Evolutionary conservation across 2,329 filamentous ascomycete species (phyloP).

Genomic region (Claviceps purpurea): DNA sequence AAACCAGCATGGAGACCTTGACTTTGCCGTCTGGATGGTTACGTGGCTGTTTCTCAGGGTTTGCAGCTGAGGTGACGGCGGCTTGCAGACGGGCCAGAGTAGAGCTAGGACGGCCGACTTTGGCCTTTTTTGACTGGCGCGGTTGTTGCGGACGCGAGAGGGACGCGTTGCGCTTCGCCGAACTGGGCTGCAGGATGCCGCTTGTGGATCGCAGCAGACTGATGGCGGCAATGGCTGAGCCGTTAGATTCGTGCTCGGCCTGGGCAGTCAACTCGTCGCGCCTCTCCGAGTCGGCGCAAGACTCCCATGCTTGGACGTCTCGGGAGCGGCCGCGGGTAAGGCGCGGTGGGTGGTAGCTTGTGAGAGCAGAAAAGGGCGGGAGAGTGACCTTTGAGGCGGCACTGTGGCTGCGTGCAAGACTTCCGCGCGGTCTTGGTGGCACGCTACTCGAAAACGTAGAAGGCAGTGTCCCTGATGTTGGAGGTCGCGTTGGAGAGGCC

Average conservation of each 20-base stretch:
- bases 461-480: constrained; percentile 29
- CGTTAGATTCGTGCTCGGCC: constrained; percentile 66
- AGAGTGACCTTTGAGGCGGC: constrained; percentile 46
- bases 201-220: constrained; percentile 64
- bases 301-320: constrained; percentile 83
- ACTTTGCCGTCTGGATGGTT: constrained; percentile 17
- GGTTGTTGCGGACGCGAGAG: constrained; percentile 18
- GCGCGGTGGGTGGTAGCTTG: constrained; percentile 38
- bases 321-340: constrained; percentile 62
- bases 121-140: constrained; percentile 45
- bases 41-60: constrained; percentile 15
- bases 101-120: constrained; percentile 46
- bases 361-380: constrained; percentile 41
- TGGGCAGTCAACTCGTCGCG: constrained; percentile 70
- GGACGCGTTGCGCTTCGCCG: constrained; percentile 50
- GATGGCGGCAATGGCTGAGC: constrained; percentile 70
- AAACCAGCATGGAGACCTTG: constrained; percentile 26
- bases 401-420: constrained; percentile 58
- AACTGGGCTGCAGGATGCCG: constrained; percentile 38
- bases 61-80: constrained; percentile 13
- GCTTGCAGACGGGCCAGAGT: constrained; percentile 48
- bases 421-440: constrained; percentile 31
- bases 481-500: constrained; percentile 47
- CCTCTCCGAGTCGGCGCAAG: constrained; percentile 69
- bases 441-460: constrained; percentile 33